phyloP scores from a whole-genome alignment of 768 basidiomycete genomes.

The Calocybe cyanea region DNA sequence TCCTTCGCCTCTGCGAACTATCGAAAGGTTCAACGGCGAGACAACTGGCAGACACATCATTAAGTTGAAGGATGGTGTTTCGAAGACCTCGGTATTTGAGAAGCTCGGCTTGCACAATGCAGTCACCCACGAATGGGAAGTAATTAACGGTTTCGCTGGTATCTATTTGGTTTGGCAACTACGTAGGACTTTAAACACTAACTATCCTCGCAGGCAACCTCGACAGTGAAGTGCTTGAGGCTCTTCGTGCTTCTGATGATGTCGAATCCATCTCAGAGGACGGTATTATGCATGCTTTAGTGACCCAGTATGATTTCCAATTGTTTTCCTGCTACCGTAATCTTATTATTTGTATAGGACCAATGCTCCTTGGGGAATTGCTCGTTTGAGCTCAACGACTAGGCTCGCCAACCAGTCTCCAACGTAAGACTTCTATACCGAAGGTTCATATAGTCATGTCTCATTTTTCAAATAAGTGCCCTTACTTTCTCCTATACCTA shows the following conservation, averaged over 20 bases:
- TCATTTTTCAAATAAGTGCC: conserved; percentile 1
- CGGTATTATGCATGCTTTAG: conserved; percentile 22
- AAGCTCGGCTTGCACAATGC: background rate
- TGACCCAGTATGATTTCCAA: conserved; percentile 15
- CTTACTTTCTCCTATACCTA: conserved; percentile 15
- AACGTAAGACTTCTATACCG: background rate
- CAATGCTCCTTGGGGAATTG: conserved; percentile 30
- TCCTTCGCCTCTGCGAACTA: background rate
- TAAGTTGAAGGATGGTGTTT: conserved; percentile 27
- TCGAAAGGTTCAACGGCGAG: conserved; percentile 4
- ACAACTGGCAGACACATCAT: conserved; percentile 22
- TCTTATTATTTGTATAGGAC: conserved; percentile 12
- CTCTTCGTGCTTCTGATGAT: conserved; percentile 20
- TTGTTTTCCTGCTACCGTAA: background rate
- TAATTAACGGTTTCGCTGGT: conserved; percentile 30
- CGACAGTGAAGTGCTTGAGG: conserved; percentile 15
- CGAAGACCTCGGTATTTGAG: conserved; percentile 17
- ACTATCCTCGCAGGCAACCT: conserved; percentile 5
- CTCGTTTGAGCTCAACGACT: conserved; percentile 20
- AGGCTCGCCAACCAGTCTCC: conserved; percentile 14
- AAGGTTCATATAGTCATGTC: background rate
- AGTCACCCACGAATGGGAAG: conserved; percentile 21
- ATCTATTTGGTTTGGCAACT: background rate
- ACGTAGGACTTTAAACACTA: too few species aligned
- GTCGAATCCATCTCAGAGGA: conserved; percentile 18